Percentiles rank a stretch among this genome's conserved stretches.
phyloP scores from a whole-genome alignment of 208 protist genomes.

The Leishmania guyanensis region DNA sequence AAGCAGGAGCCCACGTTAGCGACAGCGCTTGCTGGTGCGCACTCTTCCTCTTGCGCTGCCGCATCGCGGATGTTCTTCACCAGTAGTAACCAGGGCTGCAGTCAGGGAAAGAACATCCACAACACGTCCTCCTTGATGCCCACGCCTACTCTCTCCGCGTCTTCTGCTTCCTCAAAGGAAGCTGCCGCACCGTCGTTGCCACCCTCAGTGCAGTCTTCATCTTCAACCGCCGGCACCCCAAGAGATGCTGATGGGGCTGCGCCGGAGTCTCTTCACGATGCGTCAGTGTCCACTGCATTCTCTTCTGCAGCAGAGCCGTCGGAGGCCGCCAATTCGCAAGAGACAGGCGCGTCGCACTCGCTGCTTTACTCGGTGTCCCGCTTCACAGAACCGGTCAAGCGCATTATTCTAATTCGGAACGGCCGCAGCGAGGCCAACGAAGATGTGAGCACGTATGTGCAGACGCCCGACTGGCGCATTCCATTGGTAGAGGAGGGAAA shows the following conservation, averaged over 20 bases:
- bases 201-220: neutral
- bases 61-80: neutral
- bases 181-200: neutral
- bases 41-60: neutral
- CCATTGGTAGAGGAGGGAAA: constrained; percentile 76
- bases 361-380: constrained; percentile 30
- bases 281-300: neutral
- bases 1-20: neutral
- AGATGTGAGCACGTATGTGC: constrained; percentile 66
- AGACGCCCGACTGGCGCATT: constrained; percentile 91
- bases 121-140: neutral
- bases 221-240: neutral
- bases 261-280: neutral
- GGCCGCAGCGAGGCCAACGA: constrained; percentile 78
- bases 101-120: neutral
- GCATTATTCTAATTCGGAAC: constrained; percentile 89
- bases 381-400: constrained; percentile 84
- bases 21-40: neutral
- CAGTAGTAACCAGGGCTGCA: neutral
- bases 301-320: neutral
- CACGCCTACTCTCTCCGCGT: neutral
- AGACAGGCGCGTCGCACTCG: constrained; percentile 10
- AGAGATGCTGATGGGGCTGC: neutral
- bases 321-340: neutral
- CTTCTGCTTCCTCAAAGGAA: neutral